Conservation (phyloP, 345 rosid genomes). For the Populus nigra region DNA sequence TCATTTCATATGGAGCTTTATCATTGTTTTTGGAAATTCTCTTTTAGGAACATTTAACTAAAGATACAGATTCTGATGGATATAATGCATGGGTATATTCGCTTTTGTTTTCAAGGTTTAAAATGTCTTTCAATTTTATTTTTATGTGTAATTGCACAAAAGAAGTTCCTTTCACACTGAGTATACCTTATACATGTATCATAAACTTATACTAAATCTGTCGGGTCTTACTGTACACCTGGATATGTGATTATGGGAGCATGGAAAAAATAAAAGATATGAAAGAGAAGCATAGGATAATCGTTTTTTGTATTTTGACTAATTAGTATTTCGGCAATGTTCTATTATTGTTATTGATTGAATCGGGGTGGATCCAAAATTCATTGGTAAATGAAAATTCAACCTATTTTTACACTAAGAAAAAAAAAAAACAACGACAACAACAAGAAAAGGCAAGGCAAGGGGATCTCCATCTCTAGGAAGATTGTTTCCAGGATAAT, state of each 20-base stretch:
- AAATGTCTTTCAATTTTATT: neutral
- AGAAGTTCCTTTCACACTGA: neutral
- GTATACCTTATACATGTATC: neutral
- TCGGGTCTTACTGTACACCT: neutral
- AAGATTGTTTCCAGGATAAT: too few species aligned
- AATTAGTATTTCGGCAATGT: neutral
- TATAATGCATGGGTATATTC: neutral
- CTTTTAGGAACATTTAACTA: neutral
- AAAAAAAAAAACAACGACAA: too few species aligned
- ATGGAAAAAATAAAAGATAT: neutral
- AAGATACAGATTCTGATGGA: neutral
- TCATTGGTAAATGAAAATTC: too few species aligned
- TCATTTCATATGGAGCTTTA: neutral
- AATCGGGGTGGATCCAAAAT: too few species aligned
- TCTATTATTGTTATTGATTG: neutral
- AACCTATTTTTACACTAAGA: too few species aligned
- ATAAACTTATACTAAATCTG: neutral
- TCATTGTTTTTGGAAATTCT: constrained; percentile 1
- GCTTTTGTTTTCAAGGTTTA: neutral
- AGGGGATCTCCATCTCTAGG: too few species aligned
- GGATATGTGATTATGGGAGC: neutral
- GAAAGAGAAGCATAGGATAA: neutral
- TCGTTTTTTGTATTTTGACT: neutral
- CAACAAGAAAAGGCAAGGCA: too few species aligned
- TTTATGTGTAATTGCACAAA: neutral